These are phyloP conservation scores for Isochrysis galbana DNA, from an alignment of 78 protist species.

Conservation along the genomic window DNA sequence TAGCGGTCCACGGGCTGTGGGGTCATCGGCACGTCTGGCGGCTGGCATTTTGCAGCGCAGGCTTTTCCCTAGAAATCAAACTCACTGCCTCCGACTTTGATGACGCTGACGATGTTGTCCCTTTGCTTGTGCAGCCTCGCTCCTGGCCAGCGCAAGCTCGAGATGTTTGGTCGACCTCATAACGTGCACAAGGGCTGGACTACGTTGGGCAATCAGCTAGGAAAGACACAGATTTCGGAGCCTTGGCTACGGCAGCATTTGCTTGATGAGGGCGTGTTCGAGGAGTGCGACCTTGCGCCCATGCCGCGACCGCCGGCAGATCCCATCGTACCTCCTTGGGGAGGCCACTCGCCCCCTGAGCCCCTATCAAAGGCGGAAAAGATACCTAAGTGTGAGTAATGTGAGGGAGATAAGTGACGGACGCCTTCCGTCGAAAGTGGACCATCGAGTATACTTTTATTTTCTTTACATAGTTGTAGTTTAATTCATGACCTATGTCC, in stretches of 20 bases:
- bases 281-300: neutral
- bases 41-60: too few relatives aligned
- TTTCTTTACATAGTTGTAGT: neutral
- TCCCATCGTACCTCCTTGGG: neutral
- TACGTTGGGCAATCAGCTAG: conserved; percentile 61
- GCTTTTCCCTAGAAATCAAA: too few relatives aligned
- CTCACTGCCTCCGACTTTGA: too few relatives aligned
- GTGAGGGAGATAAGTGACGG: neutral
- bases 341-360: neutral
- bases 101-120: too few relatives aligned
- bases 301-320: neutral
- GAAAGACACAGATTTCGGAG: neutral
- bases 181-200: conserved; percentile 56
- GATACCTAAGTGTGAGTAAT: neutral
- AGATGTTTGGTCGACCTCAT: conserved; percentile 33
- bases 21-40: too few relatives aligned
- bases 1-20: too few relatives aligned
- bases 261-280: conserved; percentile 9
- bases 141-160: conserved; percentile 39
- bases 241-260: conserved; percentile 14
- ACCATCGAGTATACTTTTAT: too few relatives aligned
- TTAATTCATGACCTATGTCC: neutral
- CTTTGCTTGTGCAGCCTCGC: too few relatives aligned
- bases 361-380: neutral
- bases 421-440: neutral